phyloP scores from a whole-genome alignment of 1,284 basidiomycete species.

The Cutaneotrichosporon sp. region DNA sequence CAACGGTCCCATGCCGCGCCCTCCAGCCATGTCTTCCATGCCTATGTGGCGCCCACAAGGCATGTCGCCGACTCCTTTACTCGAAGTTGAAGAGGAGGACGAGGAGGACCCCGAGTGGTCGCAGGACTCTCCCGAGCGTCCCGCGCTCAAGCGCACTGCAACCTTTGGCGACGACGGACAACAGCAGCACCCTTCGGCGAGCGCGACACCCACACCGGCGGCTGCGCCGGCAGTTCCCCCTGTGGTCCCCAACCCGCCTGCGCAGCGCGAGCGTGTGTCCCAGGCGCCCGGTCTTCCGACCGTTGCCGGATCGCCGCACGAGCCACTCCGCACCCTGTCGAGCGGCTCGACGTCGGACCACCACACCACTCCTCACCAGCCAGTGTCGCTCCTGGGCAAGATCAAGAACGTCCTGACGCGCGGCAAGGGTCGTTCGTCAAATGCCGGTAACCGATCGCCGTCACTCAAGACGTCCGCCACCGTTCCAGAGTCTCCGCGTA shows the following conservation, averaged over 20 bases:
- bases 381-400: conserved; percentile 8
- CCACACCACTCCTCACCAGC: background rate
- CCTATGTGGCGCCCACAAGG: conserved; percentile 13
- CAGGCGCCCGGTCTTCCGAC: conserved; percentile 6
- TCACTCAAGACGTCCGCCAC: background rate
- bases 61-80: conserved; percentile 14
- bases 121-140: conserved; percentile 6
- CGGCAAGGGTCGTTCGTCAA: background rate
- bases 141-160: conserved; percentile 13
- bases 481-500: conserved; percentile 12
- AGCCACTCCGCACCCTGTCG: conserved; percentile 3
- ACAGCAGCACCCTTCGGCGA: too few species aligned
- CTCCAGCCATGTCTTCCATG: conserved; percentile 6
- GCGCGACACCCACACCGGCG: too few species aligned
- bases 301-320: conserved; percentile 11
- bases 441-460: background rate
- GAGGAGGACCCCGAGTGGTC: conserved; percentile 6
- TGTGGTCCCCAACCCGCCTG: background rate
- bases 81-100: conserved; percentile 18
- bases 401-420: conserved; percentile 12
- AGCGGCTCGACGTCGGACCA: background rate
- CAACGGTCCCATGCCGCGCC: background rate
- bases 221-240: background rate
- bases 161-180: conserved; percentile 19
- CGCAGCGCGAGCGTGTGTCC: background rate